A percentile compares a stretch with the other conserved stretches of the same genome.
Evolutionary conservation across 208 protist genomes (phyloP).

Genomic region (Trypanosoma lewisi): DNA sequence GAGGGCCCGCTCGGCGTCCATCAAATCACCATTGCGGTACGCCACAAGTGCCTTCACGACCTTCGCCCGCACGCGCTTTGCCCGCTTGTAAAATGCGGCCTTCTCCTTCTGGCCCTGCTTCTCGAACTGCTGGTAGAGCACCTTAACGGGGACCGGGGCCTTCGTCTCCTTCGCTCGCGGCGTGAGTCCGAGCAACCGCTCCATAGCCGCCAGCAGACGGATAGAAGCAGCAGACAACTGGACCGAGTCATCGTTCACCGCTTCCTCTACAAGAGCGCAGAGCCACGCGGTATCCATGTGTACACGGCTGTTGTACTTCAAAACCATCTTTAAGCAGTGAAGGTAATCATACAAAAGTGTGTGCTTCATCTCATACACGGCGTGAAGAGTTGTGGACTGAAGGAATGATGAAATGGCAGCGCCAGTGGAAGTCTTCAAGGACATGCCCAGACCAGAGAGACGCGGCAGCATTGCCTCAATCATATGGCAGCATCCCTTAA

Average conservation of each 20-base stretch:
- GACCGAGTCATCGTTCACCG: conserved; percentile 68
- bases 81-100: conserved; percentile 55
- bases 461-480: conserved; percentile 76
- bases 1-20: conserved; percentile 61
- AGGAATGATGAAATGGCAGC: conserved; percentile 58
- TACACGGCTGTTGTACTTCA: conserved; percentile 85
- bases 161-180: conserved; percentile 77
- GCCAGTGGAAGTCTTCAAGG: conserved; percentile 45
- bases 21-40: conserved; percentile 75
- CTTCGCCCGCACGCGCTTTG: conserved; percentile 65
- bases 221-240: conserved; percentile 73
- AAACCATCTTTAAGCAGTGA: conserved; percentile 74
- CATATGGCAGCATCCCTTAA: conserved; percentile 70
- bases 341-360: conserved; percentile 82
- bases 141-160: conserved; percentile 66
- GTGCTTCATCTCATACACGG: conserved; percentile 84
- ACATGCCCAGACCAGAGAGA: conserved; percentile 60
- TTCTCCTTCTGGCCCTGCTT: conserved; percentile 36
- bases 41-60: conserved; percentile 70
- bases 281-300: conserved; percentile 70
- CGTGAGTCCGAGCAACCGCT: conserved; percentile 62
- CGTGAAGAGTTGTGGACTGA: conserved; percentile 48
- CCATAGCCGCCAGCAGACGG: conserved; percentile 57
- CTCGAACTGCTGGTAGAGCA: conserved; percentile 77
- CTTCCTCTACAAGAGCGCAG: conserved; percentile 39